phyloP scores from a whole-genome alignment of 345 rosid species.

The Populus tremula region DNA sequence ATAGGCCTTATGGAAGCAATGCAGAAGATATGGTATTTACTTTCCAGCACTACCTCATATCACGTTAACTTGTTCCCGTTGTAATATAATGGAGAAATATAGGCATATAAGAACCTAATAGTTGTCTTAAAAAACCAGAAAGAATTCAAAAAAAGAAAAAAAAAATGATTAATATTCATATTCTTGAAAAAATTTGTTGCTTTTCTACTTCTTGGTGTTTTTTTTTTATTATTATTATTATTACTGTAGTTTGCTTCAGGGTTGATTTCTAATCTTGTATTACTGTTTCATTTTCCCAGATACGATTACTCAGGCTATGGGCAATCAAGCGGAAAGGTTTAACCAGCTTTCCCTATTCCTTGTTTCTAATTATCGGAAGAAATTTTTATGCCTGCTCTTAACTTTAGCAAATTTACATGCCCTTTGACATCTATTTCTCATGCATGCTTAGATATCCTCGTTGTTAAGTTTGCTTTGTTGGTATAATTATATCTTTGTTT shows the following conservation, averaged over 20 bases:
- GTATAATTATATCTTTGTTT: neutral
- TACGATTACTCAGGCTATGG: constrained; percentile 98
- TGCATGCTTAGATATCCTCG: neutral
- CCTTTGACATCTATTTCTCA: neutral
- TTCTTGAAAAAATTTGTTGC: neutral
- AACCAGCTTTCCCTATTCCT: constrained; percentile 9
- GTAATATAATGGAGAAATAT: neutral
- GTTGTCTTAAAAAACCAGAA: neutral
- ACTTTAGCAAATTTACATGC: neutral
- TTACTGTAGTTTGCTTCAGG: neutral
- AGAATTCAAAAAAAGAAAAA: neutral
- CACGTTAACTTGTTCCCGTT: neutral
- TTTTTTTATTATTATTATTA: neutral
- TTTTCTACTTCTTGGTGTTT: neutral
- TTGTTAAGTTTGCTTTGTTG: neutral
- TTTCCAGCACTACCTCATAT: neutral
- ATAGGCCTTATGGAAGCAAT: neutral
- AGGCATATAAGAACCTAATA: neutral
- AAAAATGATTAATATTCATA: neutral
- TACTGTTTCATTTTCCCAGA: constrained; percentile 39
- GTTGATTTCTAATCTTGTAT: constrained; percentile 16
- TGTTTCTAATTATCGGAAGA: constrained; percentile 12
- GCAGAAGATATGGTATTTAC: neutral
- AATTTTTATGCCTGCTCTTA: constrained; percentile 1
- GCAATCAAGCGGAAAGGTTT: constrained; percentile 89